Conservation (phyloP, 2,329 filamentous ascomycete species). For the Laburnicola sp. region DNA sequence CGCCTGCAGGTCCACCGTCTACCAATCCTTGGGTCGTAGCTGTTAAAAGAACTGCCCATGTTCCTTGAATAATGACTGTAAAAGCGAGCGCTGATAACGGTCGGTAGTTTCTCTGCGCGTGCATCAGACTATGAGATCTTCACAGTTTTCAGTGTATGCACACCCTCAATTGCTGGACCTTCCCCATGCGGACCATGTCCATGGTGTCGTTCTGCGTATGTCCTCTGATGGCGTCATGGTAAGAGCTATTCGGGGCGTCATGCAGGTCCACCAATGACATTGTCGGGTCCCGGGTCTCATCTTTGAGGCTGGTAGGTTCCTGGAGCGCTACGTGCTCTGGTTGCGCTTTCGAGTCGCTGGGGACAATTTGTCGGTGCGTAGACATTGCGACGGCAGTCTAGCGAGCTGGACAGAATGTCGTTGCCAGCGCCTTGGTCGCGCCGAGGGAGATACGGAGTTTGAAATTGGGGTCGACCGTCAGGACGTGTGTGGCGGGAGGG, state of each 20-base stretch:
- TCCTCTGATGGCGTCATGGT: slow-evolving; percentile 29
- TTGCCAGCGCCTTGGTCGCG: no score
- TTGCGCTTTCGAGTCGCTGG: neutral
- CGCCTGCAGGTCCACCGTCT: slow-evolving; percentile 37
- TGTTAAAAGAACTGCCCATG: slow-evolving; percentile 41
- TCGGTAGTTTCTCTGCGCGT: slow-evolving; percentile 34
- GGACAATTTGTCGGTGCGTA: no score
- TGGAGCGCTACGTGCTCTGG: neutral
- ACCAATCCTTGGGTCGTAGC: slow-evolving; percentile 35
- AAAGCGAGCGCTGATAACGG: slow-evolving; percentile 39
- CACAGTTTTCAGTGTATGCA: neutral
- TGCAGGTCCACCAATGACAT: neutral
- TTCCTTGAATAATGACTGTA: slow-evolving; percentile 39
- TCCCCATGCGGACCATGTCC: slow-evolving; percentile 42
- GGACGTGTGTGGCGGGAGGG: no score
- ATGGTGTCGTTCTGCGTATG: slow-evolving; percentile 33
- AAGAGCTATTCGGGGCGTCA: slow-evolving; percentile 8
- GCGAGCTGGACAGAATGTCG: no score
- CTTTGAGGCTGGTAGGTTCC: neutral
- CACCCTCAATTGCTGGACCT: slow-evolving; percentile 36
- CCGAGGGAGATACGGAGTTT: no score
- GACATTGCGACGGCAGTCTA: no score
- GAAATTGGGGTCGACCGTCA: no score
- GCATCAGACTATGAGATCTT: neutral
- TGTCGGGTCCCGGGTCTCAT: neutral